Evolutionary conservation across 306 rosid species (phyloP), one percentile per base, ranked within the genome.

Genomic region (Phaseolus lunatus): DNA sequence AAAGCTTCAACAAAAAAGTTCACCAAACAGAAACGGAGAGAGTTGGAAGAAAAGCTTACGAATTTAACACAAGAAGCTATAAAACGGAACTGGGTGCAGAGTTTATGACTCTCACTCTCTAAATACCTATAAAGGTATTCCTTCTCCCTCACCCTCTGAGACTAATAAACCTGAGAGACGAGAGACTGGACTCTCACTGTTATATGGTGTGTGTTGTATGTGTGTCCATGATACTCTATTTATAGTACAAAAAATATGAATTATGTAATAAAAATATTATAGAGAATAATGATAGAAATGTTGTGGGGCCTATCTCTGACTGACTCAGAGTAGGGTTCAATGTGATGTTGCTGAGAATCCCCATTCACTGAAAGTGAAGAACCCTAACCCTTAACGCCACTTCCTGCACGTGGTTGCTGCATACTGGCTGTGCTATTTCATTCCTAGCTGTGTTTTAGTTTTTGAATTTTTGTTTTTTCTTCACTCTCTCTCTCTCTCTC

Each of bases 401-500:
- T 77, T 77, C 71, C 63, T 7, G 75, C 85, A 86, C 88, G 89
- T 86, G 93, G 76, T 10, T 18, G 27, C 11, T 35, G 26, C 80
- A 71, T 72, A 44, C 70, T 65, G 2, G 27, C 61, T 24, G 13
- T 53, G 27, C 13, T 9, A 50, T 11, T 23, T 2, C 18, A 8
- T 50, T 5, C 39, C 2, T 6, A 23, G 18, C 54, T 47, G 63
- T 52, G 37, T 15, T 14, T 47, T 43, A 20, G 26, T 18, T 57
- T 47, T 26, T 26, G 2, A 22, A 0, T 35, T 10, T 5, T 14
- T 3, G 23, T 2, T 14, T 9, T 56, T 13, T 43, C 7, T 13
- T 6, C n/a, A n/a, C n/a, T n/a, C n/a, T n/a, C n/a, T n/a, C n/a
- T 35, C 16, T 45, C 26, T 18, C 35, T 62, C 23, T n/a, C 11